Evolutionary conservation across 163 green algal genomes (phyloP).

Genomic region (Volvox carteri): DNA sequence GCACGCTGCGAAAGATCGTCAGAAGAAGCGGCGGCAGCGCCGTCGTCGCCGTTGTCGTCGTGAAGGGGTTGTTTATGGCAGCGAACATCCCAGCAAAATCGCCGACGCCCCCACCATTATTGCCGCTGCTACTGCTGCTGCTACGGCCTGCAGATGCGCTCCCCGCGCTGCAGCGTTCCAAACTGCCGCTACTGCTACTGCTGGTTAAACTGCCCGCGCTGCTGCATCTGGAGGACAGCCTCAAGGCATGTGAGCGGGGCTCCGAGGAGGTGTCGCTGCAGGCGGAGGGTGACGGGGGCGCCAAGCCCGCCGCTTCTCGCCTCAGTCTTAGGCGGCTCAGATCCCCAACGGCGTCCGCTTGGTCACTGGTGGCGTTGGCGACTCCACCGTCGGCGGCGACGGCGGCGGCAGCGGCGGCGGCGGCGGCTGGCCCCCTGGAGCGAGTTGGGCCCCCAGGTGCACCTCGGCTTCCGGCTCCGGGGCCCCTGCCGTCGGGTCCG

Average conservation of each 20-base stretch:
- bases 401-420: not conserved
- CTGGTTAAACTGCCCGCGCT: not conserved
- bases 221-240: too few relatives aligned
- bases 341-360: too few relatives aligned
- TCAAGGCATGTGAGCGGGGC: not conserved
- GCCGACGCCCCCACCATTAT: not conserved
- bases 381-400: not conserved
- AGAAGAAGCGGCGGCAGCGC: not conserved
- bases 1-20: not conserved
- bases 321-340: too few relatives aligned
- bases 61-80: slow-evolving; percentile 50
- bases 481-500: not conserved
- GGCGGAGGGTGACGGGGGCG: too few relatives aligned
- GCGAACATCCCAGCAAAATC: slow-evolving; percentile 1
- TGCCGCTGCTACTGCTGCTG: not conserved
- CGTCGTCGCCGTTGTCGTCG: not conserved
- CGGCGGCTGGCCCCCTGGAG: too few relatives aligned
- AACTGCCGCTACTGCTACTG: not conserved
- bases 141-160: too few relatives aligned
- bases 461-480: not conserved
- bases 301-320: too few relatives aligned
- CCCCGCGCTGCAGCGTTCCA: too few relatives aligned
- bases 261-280: too few relatives aligned
- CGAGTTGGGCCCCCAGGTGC: not conserved
- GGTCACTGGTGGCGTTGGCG: not conserved